Percentiles rank a stretch among this genome's conserved stretches.
Conservation (phyloP, 805 yeast species). For the Zygosaccharomyces kombuchaensis region DNA sequence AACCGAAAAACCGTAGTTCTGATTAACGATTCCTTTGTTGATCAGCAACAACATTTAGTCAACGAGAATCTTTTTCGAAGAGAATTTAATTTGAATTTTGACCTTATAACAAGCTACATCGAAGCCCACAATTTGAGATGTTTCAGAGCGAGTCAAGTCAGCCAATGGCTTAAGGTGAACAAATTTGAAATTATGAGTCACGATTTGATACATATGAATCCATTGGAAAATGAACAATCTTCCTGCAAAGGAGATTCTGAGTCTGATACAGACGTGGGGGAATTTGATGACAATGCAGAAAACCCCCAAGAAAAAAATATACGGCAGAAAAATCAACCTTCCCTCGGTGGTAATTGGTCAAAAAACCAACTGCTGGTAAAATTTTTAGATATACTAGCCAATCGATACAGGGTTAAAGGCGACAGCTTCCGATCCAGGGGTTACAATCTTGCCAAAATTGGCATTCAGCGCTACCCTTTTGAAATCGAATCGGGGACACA, state of each 20-base stretch:
- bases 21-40: conserved; percentile 27
- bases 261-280: conserved; percentile 1
- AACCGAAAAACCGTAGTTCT: conserved; percentile 15
- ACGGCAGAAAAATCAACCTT: neutral
- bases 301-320: neutral
- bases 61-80: conserved; percentile 19
- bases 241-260: conserved; percentile 1
- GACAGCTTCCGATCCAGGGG: conserved; percentile 29
- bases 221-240: neutral
- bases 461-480: conserved; percentile 20
- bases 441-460: conserved; percentile 26
- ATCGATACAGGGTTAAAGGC: conserved; percentile 26
- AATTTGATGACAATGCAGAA: neutral
- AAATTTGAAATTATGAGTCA: conserved; percentile 3
- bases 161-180: conserved; percentile 18
- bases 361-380: conserved; percentile 19
- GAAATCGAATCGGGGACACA: conserved; percentile 26
- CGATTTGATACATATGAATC: conserved; percentile 2
- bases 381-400: conserved; percentile 19
- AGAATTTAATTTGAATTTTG: conserved; percentile 20
- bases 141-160: conserved; percentile 15
- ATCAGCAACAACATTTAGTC: conserved; percentile 9
- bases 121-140: conserved; percentile 11
- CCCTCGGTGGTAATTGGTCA: neutral
- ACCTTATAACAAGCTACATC: conserved; percentile 10